A percentile compares a stretch with the other conserved stretches of the same genome.
These are phyloP conservation scores for Yamadazyma triangularis DNA, from an alignment of 1,139 yeast genomes.

Conservation along the genomic window DNA sequence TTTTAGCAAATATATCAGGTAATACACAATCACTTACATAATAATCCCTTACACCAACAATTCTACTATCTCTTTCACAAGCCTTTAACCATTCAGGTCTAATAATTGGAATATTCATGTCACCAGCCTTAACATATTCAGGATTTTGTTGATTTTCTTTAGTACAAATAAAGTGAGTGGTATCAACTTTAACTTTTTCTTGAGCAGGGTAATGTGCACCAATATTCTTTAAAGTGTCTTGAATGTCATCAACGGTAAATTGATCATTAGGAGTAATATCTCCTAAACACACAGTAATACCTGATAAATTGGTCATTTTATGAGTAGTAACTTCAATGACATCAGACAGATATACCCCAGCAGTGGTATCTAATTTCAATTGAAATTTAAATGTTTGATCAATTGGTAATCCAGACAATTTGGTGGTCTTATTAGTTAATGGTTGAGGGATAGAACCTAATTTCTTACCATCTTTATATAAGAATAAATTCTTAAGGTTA, in stretches of 20 bases:
- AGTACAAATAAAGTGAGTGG: conserved; percentile 90
- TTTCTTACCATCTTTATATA: conserved; percentile 76
- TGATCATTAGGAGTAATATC: conserved; percentile 61
- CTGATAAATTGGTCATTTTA: conserved; percentile 93
- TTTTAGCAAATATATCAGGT: conserved; percentile 42
- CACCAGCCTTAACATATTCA: conserved; percentile 75
- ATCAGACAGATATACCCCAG: conserved; percentile 77
- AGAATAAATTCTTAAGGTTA: conserved; percentile 65
- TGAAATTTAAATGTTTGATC: conserved; percentile 81
- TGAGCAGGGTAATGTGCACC: conserved; percentile 77
- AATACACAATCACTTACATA: conserved; percentile 53
- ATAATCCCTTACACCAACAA: conserved; percentile 89
- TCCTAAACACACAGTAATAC: conserved; percentile 89
- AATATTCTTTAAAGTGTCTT: conserved; percentile 57
- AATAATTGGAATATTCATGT: conserved; percentile 86
- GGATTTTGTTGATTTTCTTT: conserved; percentile 51
- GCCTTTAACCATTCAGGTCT: conserved; percentile 98
- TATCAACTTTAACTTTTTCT: conserved; percentile 71
- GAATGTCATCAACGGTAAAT: conserved; percentile 59
- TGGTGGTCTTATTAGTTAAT: conserved; percentile 71
- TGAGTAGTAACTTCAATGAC: conserved; percentile 73
- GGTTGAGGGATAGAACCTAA: conserved; percentile 88
- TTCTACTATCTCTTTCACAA: conserved; percentile 82
- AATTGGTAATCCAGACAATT: conserved; percentile 85
- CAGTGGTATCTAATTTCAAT: conserved; percentile 78